phyloP scores from a whole-genome alignment of 495 filamentous ascomycete species.

The Lindgomyces ingoldianus region DNA sequence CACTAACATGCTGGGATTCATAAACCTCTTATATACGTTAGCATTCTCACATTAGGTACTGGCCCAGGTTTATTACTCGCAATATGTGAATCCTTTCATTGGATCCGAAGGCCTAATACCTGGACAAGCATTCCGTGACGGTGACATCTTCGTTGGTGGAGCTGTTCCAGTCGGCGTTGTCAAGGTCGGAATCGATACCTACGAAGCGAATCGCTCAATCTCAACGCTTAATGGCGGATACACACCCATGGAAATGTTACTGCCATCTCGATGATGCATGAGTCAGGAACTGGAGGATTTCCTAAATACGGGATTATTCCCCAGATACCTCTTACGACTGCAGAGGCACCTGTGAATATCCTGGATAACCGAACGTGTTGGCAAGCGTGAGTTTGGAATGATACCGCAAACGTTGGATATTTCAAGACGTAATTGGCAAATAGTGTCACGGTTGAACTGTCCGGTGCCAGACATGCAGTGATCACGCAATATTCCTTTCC shows the following conservation, averaged over 20 bases:
- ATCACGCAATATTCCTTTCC: constrained; percentile 41
- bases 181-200: constrained; percentile 43
- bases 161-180: constrained; percentile 40
- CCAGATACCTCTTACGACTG: constrained; percentile 40
- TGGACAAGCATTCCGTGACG: constrained; percentile 38
- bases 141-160: constrained; percentile 41
- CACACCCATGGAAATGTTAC: constrained; percentile 40
- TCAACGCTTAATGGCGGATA: constrained; percentile 40
- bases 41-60: not conserved
- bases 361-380: constrained; percentile 42
- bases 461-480: constrained; percentile 33
- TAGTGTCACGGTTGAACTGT: constrained; percentile 37
- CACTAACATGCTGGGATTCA: not conserved
- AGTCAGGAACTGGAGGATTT: constrained; percentile 39
- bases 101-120: constrained; percentile 38
- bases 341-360: constrained; percentile 32
- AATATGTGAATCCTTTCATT: constrained; percentile 43
- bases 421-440: constrained; percentile 37
- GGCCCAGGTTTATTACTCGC: constrained; percentile 31
- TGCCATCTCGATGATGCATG: constrained; percentile 40
- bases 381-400: constrained; percentile 31
- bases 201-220: constrained; percentile 32
- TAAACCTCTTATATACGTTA: too few species aligned
- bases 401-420: constrained; percentile 40
- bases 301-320: constrained; percentile 42